Percentiles rank a stretch among this genome's conserved stretches.
These are phyloP conservation scores for Lomentospora prolificans DNA, from an alignment of 2,329 filamentous ascomycete species.

Conservation along the genomic window DNA sequence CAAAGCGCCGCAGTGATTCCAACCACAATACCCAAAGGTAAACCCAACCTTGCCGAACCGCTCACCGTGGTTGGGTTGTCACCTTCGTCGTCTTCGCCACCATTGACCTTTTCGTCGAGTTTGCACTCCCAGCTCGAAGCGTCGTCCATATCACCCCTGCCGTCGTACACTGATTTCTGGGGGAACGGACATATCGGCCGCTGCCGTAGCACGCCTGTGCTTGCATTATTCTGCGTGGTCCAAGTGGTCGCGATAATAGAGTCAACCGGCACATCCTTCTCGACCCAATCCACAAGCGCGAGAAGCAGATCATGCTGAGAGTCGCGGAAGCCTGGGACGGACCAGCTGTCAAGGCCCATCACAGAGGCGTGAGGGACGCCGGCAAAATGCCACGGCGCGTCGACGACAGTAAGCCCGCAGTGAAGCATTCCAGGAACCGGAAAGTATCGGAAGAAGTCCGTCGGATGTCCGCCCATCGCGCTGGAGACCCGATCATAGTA, in stretches of 20 bases:
- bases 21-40: background rate
- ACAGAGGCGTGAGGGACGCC: conserved; percentile 18
- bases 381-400: conserved; percentile 26
- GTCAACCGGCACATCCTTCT: conserved; percentile 20
- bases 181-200: conserved; percentile 35
- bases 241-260: conserved; percentile 26
- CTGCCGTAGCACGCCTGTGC: conserved; percentile 29
- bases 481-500: conserved; percentile 22
- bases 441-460: conserved; percentile 40
- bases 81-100: too few species aligned
- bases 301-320: conserved; percentile 25
- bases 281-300: conserved; percentile 27
- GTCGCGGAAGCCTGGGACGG: conserved; percentile 25
- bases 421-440: conserved; percentile 40
- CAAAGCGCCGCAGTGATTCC: too few species aligned
- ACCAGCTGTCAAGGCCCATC: conserved; percentile 18
- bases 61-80: too few species aligned
- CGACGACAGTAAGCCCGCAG: conserved; percentile 24
- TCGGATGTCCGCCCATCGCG: conserved; percentile 22
- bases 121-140: conserved; percentile 10
- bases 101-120: too few species aligned
- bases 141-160: conserved; percentile 4
- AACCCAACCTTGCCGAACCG: background rate
- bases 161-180: conserved; percentile 9
- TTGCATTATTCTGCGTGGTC: conserved; percentile 15